Evolutionary conservation across 768 basidiomycete genomes (phyloP).

Genomic region (Coprinopsis cinerea): DNA sequence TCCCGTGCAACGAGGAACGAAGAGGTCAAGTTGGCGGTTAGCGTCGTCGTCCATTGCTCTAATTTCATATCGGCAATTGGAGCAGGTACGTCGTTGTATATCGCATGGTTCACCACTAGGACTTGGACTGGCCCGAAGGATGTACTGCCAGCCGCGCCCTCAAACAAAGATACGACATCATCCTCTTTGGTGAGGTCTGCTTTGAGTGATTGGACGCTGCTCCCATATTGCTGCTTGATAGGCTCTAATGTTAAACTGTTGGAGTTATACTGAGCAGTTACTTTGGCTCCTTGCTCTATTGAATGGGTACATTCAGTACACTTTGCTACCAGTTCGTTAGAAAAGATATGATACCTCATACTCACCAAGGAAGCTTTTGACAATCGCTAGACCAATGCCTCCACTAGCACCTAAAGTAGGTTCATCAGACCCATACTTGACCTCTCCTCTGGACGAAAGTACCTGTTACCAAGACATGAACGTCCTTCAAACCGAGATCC

Average conservation of each 20-base stretch:
- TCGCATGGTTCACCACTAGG: conserved; percentile 57
- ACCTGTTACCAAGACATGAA: conserved; percentile 72
- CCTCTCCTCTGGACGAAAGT: background rate
- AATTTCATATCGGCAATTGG: conserved; percentile 54
- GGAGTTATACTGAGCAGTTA: conserved; percentile 68
- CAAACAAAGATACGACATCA: conserved; percentile 47
- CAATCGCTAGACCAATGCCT: conserved; percentile 66
- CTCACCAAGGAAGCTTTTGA: conserved; percentile 50
- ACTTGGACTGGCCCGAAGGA: conserved; percentile 51
- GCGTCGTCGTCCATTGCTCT: conserved; percentile 56
- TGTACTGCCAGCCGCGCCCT: conserved; percentile 23
- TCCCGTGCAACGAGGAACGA: conserved; percentile 63
- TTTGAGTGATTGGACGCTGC: conserved; percentile 34
- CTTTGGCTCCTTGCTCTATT: conserved; percentile 65
- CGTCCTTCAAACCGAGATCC: conserved; percentile 52
- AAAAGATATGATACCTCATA: conserved; percentile 6
- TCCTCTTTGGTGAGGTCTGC: conserved; percentile 57
- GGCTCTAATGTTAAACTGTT: conserved; percentile 36
- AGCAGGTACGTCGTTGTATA: conserved; percentile 39
- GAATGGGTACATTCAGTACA: conserved; percentile 2
- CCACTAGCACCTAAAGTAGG: conserved; percentile 59
- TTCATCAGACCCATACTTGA: background rate
- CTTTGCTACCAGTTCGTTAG: background rate
- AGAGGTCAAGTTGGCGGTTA: conserved; percentile 59
- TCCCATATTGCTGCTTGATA: conserved; percentile 31